Conservation (phyloP, 139 green algal species). For the Haematococcus lacustris region DNA sequence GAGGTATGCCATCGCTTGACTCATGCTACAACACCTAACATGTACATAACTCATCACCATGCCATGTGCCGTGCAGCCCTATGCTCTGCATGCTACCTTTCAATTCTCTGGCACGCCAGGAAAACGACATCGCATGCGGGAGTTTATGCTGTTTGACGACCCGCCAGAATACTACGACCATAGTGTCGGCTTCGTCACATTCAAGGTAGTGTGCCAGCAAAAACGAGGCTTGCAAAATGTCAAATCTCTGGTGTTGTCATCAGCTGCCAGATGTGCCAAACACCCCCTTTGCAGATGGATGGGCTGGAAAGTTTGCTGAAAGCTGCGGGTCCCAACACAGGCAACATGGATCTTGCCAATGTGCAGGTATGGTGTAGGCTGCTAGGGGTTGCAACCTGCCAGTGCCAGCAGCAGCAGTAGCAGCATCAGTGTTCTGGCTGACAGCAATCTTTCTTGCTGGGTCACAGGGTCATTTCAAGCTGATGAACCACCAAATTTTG, state of each 20-base stretch:
- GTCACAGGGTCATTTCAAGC: conserved; percentile 60
- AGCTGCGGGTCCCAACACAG: conserved; percentile 26
- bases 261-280: too few species aligned
- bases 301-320: conserved; percentile 35
- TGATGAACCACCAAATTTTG: conserved; percentile 74
- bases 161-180: conserved; percentile 57
- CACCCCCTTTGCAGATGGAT: conserved; percentile 13
- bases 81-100: conserved; percentile 86
- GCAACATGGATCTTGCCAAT: conserved; percentile 37
- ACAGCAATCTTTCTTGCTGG: too few species aligned
- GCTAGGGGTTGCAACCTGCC: background rate
- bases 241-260: too few species aligned
- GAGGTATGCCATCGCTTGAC: background rate
- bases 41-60: background rate
- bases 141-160: conserved; percentile 69
- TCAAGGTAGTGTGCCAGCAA: too few species aligned
- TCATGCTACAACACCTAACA: background rate
- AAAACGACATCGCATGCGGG: conserved; percentile 80
- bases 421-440: background rate
- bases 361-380: conserved; percentile 36
- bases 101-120: conserved; percentile 80
- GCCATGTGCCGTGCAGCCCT: conserved; percentile 36
- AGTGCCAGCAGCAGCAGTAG: background rate
- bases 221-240: too few species aligned
- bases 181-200: conserved; percentile 10